Evolutionary conservation across 805 yeast species (phyloP), one percentile per base, ranked within the genome.

Genomic region (Nakazawaea pomicola): DNA sequence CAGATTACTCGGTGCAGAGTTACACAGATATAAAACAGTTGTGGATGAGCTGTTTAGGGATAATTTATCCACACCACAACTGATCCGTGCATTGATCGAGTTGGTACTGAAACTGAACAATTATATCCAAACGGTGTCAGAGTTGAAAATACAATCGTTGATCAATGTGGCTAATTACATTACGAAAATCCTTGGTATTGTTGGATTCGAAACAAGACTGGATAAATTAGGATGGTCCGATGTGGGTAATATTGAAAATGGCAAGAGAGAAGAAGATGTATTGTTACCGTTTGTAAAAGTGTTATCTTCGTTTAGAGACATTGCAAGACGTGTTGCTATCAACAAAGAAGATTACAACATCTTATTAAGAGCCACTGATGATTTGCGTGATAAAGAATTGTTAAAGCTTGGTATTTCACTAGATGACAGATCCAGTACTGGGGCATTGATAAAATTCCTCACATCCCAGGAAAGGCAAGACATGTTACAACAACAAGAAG

Each of bases 21-120:
- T 88, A 46, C 55, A 57, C 4, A 49, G 49, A 2, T 65, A 86
- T 11, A 81, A 85, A 56, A 58, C 56, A 5, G 75, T 68, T 15
- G 86, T 85, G 1, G 85, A 89, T 57, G 68, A 61, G 16, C 84
- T 95, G 1, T 85, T 93, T 65, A 82, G 95, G 63, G 99, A 93
- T 58, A 93, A 88, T 57, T 69, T 93, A 48, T 64, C 90, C 3
- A 83, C 93, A 1, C 93, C 95, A 17, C 70, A 65, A 43, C 96
- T 81, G 0, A 60, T 93, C 43, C 76, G 83, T 48, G 56, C 67
- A 1, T 53, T 93, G 37, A 64, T 74, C 46, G 95, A 84, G 14
- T 64, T 93, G 43, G 81, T 91, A 4, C 76, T 83, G 23, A 72
- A 69, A 43, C 56, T 86, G 6, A 91, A 93, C 59, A 73, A 78